These are phyloP conservation scores for Spongospora subterranea DNA, from an alignment of 208 protist genomes.

Conservation along the genomic window DNA sequence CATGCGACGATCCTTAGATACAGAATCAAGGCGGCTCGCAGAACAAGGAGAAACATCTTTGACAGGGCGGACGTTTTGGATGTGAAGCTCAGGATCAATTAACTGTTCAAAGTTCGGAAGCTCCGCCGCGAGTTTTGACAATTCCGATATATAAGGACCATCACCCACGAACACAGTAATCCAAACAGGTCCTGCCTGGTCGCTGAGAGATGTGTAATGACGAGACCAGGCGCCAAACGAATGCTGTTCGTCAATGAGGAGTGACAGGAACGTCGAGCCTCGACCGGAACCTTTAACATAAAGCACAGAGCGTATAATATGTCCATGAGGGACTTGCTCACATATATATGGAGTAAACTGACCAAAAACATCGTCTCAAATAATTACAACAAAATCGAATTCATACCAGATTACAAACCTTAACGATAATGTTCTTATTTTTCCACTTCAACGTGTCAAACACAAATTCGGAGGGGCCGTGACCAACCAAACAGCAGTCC, in stretches of 20 bases:
- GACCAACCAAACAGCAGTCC: background rate
- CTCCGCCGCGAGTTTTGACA: background rate
- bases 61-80: background rate
- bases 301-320: background rate
- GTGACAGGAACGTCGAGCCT: background rate
- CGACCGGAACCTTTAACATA: background rate
- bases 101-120: background rate
- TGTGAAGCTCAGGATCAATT: background rate
- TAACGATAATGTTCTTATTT: background rate
- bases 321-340: background rate
- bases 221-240: background rate
- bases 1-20: background rate
- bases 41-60: background rate
- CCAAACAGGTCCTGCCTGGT: background rate
- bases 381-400: no score
- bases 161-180: constrained; percentile 15
- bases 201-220: background rate
- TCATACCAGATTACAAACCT: background rate
- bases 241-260: background rate
- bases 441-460: background rate
- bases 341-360: constrained; percentile 2
- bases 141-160: background rate
- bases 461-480: background rate
- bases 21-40: background rate
- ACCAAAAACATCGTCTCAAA: no score